phyloP scores from a whole-genome alignment of 257 asterid species.

The Ajuga chamaepitys region DNA sequence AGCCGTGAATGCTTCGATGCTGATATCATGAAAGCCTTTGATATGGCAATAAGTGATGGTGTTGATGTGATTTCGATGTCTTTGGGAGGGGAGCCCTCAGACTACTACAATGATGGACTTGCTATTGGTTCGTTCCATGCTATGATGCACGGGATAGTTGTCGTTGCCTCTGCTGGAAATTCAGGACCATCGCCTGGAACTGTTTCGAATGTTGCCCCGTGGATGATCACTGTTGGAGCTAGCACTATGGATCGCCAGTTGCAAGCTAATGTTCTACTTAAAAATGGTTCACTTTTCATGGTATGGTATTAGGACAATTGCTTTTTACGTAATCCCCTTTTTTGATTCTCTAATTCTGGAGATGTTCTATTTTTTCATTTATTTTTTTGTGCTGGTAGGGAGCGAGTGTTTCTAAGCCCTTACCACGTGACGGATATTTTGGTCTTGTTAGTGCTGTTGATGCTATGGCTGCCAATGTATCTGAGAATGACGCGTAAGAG shows the following conservation, averaged over 20 bases:
- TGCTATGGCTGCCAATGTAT: slow-evolving; percentile 27
- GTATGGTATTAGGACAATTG: too few species aligned
- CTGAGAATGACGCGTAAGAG: slow-evolving; percentile 36
- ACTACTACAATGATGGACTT: slow-evolving; percentile 26
- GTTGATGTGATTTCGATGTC: slow-evolving; percentile 68
- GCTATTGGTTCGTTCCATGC: slow-evolving; percentile 66
- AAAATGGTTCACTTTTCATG: slow-evolving; percentile 28
- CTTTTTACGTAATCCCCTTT: too few species aligned
- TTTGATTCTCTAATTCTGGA: slow-evolving; percentile 27
- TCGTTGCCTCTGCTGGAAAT: slow-evolving; percentile 61
- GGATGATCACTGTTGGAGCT: slow-evolving; percentile 70
- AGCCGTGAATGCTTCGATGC: slow-evolving; percentile 37
- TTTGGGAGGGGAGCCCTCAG: slow-evolving; percentile 26
- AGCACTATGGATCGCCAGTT: slow-evolving; percentile 52
- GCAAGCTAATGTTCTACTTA: slow-evolving; percentile 17
- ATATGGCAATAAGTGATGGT: slow-evolving; percentile 60
- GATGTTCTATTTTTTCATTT: background rate
- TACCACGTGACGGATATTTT: slow-evolving; percentile 24
- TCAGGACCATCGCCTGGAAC: slow-evolving; percentile 26
- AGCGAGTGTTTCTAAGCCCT: slow-evolving; percentile 25
- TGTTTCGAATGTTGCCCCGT: slow-evolving; percentile 56
- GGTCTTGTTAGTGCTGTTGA: slow-evolving; percentile 29
- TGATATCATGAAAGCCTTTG: slow-evolving; percentile 51
- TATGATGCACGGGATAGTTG: slow-evolving; percentile 36
- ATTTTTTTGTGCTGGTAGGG: slow-evolving; percentile 19